phyloP scores from a whole-genome alignment of 2,329 filamentous ascomycete genomes.

The Cercospora citrullina region DNA sequence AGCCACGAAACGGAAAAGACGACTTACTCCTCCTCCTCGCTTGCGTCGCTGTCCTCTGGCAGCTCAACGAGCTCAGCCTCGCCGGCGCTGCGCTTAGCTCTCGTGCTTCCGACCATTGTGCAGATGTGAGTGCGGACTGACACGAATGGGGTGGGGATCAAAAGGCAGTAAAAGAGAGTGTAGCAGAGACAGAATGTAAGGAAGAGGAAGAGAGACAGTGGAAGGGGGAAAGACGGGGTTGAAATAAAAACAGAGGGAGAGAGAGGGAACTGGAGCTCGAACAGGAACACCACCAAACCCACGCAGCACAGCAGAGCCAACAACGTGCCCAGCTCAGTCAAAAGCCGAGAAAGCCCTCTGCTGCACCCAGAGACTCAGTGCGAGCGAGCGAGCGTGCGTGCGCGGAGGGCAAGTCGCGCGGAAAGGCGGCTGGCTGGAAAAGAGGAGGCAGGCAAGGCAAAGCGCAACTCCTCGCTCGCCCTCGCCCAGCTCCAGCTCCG shows the following conservation, averaged over 20 bases:
- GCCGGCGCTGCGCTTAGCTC: slow-evolving; percentile 26
- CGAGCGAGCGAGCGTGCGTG: not conserved
- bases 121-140: not conserved
- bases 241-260: not conserved
- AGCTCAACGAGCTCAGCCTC: slow-evolving; percentile 48
- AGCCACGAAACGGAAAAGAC: not conserved
- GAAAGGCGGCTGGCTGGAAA: not conserved
- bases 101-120: slow-evolving; percentile 14
- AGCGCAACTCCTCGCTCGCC: not conserved
- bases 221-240: not conserved
- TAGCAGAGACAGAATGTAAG: not conserved
- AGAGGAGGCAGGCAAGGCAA: slow-evolving; percentile 2
- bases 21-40: slow-evolving; percentile 40
- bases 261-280: not conserved
- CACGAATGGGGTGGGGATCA: not conserved
- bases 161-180: not conserved
- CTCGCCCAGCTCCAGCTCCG: not conserved
- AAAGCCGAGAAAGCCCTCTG: not conserved
- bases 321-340: not conserved
- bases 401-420: not conserved
- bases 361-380: not conserved
- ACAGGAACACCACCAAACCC: not conserved
- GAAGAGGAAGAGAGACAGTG: not conserved
- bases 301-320: not conserved
- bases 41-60: slow-evolving; percentile 41